phyloP scores from a whole-genome alignment of 225 moss, liverwort and hornwort species.

The Anthoceros angustus region DNA sequence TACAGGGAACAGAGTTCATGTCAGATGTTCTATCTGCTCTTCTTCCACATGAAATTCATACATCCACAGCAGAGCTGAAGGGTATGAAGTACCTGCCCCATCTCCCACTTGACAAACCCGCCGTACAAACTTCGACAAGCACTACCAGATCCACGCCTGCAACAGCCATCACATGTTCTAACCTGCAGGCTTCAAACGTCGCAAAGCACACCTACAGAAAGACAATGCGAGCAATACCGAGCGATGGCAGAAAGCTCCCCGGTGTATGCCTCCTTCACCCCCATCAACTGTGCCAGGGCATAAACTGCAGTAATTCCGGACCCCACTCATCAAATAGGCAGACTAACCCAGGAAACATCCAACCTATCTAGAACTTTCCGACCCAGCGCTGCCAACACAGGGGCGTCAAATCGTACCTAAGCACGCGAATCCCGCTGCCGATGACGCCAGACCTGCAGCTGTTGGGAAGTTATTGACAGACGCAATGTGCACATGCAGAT shows the following conservation, averaged over 20 bases:
- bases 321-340: too few species aligned
- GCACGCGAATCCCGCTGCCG: conserved; percentile 96
- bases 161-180: background rate
- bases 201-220: background rate
- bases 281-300: conserved; percentile 78
- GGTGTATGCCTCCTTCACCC: conserved; percentile 73
- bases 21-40: background rate
- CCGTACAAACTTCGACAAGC: conserved; percentile 94
- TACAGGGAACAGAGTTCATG: conserved; percentile 7
- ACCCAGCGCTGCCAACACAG: background rate
- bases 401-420: conserved; percentile 32
- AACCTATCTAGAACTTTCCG: background rate
- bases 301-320: conserved; percentile 35
- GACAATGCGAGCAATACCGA: conserved; percentile 29
- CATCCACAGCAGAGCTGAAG: background rate
- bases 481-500: conserved; percentile 61
- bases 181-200: background rate
- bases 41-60: background rate
- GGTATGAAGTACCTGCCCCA: conserved; percentile 60
- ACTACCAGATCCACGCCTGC: conserved; percentile 97
- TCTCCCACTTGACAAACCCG: conserved; percentile 90
- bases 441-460: conserved; percentile 91
- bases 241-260: conserved; percentile 89
- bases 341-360: too few species aligned
- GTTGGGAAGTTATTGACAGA: conserved; percentile 97